Base-by-base conservation (phyloP, 2,329 filamentous ascomycete species). In the Pezicula radicicola region DNA sequence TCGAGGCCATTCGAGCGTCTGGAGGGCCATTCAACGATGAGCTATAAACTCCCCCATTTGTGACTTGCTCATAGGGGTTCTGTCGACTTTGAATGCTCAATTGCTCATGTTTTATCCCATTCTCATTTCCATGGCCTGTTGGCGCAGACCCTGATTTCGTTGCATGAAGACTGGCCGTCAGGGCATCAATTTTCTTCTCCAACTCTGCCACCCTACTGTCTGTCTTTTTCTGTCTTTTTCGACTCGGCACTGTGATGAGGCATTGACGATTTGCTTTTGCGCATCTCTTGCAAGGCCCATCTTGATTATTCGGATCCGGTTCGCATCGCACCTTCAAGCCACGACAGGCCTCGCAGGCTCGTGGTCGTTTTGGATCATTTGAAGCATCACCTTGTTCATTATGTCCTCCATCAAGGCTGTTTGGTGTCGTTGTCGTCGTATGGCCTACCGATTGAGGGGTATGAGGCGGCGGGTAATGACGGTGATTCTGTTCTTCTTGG, bases 151-250 rank as follows among this genome's bases (percentile, higher is more conserved):
- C 58, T 41, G 60, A 57, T 49, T 61, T 63, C 27, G 60, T 61
- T 37, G 63, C 62, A 44, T 66, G 65, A 35, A 75, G 59, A 47
- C 63, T 63, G 18, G 68, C 67, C 28, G 70, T 66, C 64, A 75
- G 67, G 1, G 68, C 66, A 48, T 69, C 63, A 55, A 75, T 72
- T 55, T 74, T 72, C 55, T 68, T 67, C 62, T 75, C 72, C 46
- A 75, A 59, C 55, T 75, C 72, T 36, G 71, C 70, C 4, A 75
- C 72, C 25, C 72, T 58, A 36, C 70, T 73, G 47, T 75, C 72
- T 7, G 72, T 73, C 54, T 73, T 68, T 59, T 74, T 74, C 46
- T 72, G 68, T 52, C 71, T 68, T 58, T 72, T 74, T 18, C 72
- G 67, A 63, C 68, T 72, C 16, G 72, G 62, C 5, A 64, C 64